A percentile compares a stretch with the other conserved stretches of the same genome.
Evolutionary conservation across 2,329 filamentous ascomycete species (phyloP).

Genomic region (Exophiala mesophila): DNA sequence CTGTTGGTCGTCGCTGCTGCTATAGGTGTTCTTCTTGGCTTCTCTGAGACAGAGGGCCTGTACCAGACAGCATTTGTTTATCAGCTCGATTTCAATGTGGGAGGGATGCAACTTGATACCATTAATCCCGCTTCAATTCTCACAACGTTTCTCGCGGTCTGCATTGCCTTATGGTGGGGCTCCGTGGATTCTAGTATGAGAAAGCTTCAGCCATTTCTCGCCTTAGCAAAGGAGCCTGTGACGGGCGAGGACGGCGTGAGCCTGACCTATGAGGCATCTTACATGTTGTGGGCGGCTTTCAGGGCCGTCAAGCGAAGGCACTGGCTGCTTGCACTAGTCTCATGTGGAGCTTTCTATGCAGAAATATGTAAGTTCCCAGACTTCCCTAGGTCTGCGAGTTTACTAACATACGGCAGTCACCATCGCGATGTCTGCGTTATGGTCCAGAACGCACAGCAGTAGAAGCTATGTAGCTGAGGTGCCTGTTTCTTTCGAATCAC

Average conservation of each 20-base stretch:
- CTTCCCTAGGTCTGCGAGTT: background rate
- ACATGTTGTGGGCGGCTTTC: background rate
- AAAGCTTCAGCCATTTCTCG: conserved; percentile 13
- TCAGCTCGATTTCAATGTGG: background rate
- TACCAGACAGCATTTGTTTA: background rate
- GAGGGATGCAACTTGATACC: conserved; percentile 1
- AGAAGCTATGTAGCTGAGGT: background rate
- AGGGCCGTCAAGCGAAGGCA: conserved; percentile 2
- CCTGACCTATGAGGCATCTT: conserved; percentile 3
- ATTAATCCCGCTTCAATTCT: conserved; percentile 4
- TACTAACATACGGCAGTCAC: conserved; percentile 1
- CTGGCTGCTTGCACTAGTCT: conserved; percentile 5
- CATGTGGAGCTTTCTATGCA: conserved; percentile 1
- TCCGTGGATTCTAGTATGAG: conserved; percentile 12
- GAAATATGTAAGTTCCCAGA: conserved; percentile 3
- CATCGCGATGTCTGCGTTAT: conserved; percentile 4
- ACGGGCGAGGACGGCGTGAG: background rate
- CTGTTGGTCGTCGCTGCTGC: background rate
- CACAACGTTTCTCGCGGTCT: conserved; percentile 6
- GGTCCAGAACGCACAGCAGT: background rate
- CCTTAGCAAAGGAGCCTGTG: conserved; percentile 6
- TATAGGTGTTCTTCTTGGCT: background rate
- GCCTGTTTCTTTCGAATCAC: background rate
- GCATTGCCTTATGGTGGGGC: conserved; percentile 16
- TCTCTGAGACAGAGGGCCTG: background rate